Evolutionary conservation across 148 eudicot genomes (phyloP), one percentile per base, ranked within the genome.

Genomic region (Silene latifolia): DNA sequence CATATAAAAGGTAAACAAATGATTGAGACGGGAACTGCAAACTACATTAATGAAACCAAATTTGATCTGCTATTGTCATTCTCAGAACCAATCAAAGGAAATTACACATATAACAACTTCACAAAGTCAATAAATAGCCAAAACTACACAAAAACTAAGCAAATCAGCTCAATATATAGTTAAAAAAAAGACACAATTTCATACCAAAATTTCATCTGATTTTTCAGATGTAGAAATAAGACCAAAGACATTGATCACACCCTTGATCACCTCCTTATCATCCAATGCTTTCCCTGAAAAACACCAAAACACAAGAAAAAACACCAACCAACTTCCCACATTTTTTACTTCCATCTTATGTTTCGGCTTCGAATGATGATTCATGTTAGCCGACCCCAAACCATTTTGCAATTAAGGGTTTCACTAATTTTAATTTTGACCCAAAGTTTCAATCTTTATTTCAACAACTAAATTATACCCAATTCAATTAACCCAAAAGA

Each of bases 131-230:
- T 51, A 15, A 51, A 12, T 51, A 51, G 56, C 56, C 0, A 51
- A 51, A 51, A 15, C 56, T 12, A 51, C 56, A 51, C 56, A 51
- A 51, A 51, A 51, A 12, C 56, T 15, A 51, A 51, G 17, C 17
- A 51, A 13, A 51, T 51, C 13, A 51, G 18, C 56, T 51, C 56
- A 2, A 11, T 15, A 11, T 4, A 51, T 39, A 51, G 29, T 27
- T n/a, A 11, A 10, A 48, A 3, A 51, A 42, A 61, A 32, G 24
- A n/a, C 75, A 71, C 14, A 58, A 23, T 69, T 35, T 54, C 74
- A 76, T 91, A 91, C 98, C 98, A 80, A 75, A 32, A 80, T 85
- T 29, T 79, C 81, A 86, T 87, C 85, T 42, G 72, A 80, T 53
- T 83, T 84, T 67, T 71, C 72, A 39, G 83, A 74, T 79, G 69